Evolutionary conservation across 176 grass and related monocot species (phyloP).

Genomic region (Aechmea fasciata): DNA sequence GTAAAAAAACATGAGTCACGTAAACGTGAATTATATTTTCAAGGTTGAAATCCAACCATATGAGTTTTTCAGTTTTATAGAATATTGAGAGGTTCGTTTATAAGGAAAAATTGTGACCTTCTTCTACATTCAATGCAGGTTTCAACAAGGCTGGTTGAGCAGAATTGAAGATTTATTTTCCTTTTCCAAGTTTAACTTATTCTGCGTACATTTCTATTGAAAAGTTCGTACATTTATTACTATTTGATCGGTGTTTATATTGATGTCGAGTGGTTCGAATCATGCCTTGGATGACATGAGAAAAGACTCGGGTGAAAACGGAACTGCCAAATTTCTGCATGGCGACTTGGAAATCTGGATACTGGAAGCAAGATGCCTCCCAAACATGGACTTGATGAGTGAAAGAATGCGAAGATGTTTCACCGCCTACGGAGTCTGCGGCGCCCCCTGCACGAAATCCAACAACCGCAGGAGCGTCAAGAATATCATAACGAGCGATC

Average conservation of each 20-base stretch:
- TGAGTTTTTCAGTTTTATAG: no score
- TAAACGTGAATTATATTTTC: no score
- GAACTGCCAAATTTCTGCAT: conserved; percentile 41
- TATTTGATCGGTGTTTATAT: background rate
- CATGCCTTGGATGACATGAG: conserved; percentile 28
- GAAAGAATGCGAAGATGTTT: conserved; percentile 86
- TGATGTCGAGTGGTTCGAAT: conserved; percentile 12
- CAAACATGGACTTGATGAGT: conserved; percentile 83
- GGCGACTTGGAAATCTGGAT: conserved; percentile 89
- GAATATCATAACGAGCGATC: conserved; percentile 93
- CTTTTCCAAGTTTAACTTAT: background rate
- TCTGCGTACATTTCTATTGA: background rate
- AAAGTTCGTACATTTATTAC: background rate
- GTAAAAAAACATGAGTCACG: no score
- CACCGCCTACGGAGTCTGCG: conserved; percentile 36
- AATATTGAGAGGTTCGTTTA: no score
- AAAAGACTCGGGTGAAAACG: conserved; percentile 18
- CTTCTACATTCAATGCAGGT: no score
- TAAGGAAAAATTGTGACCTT: no score
- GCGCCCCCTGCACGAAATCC: conserved; percentile 31
- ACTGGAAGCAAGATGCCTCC: conserved; percentile 73
- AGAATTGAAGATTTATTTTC: background rate
- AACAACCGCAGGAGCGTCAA: conserved; percentile 29
- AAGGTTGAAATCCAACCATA: no score
- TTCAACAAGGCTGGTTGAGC: no score